These are phyloP conservation scores for Turritis glabra DNA, from an alignment of 345 rosid species.

Conservation along the genomic window DNA sequence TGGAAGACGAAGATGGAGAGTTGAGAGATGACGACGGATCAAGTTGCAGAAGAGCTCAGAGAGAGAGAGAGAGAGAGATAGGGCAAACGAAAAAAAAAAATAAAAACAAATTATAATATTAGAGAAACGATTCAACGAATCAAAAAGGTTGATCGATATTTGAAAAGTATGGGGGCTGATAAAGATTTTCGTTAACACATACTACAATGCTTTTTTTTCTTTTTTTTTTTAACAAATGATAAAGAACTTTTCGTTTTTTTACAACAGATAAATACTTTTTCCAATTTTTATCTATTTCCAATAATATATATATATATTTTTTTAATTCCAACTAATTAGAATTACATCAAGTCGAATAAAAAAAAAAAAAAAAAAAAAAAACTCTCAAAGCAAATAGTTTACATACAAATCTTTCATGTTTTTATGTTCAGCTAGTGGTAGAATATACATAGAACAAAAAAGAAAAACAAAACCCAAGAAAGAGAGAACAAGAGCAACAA, in stretches of 20 bases:
- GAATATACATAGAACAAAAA: conserved; percentile 27
- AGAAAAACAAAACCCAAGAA: conserved; percentile 14
- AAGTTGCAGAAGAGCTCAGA: background rate
- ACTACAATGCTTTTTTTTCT: too few species aligned
- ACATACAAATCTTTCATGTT: conserved; percentile 26
- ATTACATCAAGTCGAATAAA: too few species aligned
- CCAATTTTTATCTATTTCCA: background rate
- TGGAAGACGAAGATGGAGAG: conserved; percentile 20
- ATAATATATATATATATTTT: background rate
- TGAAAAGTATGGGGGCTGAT: conserved; percentile 14
- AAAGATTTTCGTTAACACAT: too few species aligned
- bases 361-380: too few species aligned
- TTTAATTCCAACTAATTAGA: background rate
- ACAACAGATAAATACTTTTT: too few species aligned
- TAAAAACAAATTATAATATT: background rate
- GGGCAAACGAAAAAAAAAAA: background rate
- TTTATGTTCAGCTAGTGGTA: conserved; percentile 33
- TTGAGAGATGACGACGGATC: conserved; percentile 27
- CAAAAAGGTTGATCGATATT: conserved; percentile 14
- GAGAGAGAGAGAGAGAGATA: conserved; percentile 10
- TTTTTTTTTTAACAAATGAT: too few species aligned
- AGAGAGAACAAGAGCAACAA: conserved; percentile 16
- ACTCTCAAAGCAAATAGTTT: background rate
- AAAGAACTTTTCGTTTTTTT: too few species aligned
- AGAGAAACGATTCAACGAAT: conserved; percentile 8